Base-by-base conservation (phyloP, 2,329 filamentous ascomycete genomes). In the Paramyrothecium sp. region DNA sequence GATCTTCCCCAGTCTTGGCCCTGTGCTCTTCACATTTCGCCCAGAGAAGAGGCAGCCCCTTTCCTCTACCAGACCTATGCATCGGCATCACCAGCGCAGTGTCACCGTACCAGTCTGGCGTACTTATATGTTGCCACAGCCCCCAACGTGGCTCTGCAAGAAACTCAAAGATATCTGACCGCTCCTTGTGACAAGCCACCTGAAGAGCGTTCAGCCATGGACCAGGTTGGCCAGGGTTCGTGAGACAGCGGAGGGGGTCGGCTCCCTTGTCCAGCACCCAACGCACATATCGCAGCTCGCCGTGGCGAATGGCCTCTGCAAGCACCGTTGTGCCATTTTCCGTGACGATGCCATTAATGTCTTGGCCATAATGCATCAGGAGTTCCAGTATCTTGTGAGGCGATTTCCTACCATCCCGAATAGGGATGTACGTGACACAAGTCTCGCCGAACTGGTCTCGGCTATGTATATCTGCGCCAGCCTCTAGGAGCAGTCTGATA, bases 261-360 rank as follows among this genome's bases (percentile, higher is more conserved):
- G 60, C 64, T 2, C 66, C 66, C 12, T 58, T 59, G 10, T 60
- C 56, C 3, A 66, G 59, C 23, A 68, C 50, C 56, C 61, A 63
- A 23, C 56, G 55, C 21, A 67, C 63, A 22, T 62, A 34, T 19
- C 54, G 53, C 7, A 56, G 41, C 17, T 60, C 53, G 19, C 62
- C 58, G 16, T 41, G 52, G 3, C 22, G 44, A 21, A 64, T 61
- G 0, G 64, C 65, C 51, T 57, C 51, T 11, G 59, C 60, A 3
- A 67, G 60, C 7, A 58, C 50, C 7, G 60, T 66, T 20, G 58
- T 51, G 7, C 63, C 63, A 7, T 34, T 22, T 7, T 56, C 38
- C 5, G 51, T 38, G 30, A 38, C 33, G n/a, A 41, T 19, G 38
- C 8, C 10, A 16, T 38, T 41, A 5, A 41, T 21, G 8, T 38